phyloP scores from a whole-genome alignment of 2,329 filamentous ascomycete genomes.

The Fusarium graminum region DNA sequence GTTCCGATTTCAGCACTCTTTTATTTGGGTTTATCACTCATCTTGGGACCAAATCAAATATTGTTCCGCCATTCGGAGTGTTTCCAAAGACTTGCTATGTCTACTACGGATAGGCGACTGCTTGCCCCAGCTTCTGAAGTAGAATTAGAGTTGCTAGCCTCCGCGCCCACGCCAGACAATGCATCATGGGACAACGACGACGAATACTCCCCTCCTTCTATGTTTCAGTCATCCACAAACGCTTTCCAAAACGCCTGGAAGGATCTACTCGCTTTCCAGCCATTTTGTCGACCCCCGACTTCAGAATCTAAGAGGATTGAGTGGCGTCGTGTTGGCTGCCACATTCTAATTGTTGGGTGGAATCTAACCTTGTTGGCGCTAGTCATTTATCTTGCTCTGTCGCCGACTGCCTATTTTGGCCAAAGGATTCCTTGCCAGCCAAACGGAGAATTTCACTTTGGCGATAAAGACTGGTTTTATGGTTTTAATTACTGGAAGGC shows the following conservation, averaged over 20 bases:
- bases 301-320: background rate
- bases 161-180: too few relatives aligned
- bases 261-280: background rate
- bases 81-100: too few relatives aligned
- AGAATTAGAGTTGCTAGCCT: too few relatives aligned
- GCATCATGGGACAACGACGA: too few relatives aligned
- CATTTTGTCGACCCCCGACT: too few relatives aligned
- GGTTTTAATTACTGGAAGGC: constrained; percentile 6
- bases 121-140: too few relatives aligned
- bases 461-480: fast-evolving
- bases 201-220: too few relatives aligned
- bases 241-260: background rate
- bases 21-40: too few relatives aligned
- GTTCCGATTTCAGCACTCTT: too few relatives aligned
- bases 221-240: background rate
- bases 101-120: too few relatives aligned
- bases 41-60: too few relatives aligned
- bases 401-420: background rate
- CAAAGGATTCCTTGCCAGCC: background rate
- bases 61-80: too few relatives aligned
- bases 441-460: constrained; percentile 1
- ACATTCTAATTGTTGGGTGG: background rate
- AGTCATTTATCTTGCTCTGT: background rate
- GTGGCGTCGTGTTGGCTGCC: background rate
- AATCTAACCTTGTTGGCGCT: background rate